Evolutionary conservation across 2,329 filamentous ascomycete species (phyloP).

Genomic region (Penicillium sclerotigenum): DNA sequence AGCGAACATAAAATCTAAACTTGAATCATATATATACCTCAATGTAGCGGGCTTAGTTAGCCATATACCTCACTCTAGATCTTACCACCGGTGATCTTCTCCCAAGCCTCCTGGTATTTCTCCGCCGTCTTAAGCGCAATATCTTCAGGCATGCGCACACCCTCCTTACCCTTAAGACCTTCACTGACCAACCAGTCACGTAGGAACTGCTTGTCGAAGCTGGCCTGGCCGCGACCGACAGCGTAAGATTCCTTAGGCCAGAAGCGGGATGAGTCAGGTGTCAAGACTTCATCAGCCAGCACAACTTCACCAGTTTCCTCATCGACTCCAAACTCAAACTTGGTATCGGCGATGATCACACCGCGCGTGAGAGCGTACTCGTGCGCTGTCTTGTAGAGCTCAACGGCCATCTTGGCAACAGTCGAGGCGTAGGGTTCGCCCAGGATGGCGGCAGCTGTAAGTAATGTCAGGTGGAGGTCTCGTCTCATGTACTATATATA

Average conservation of each 20-base stretch:
- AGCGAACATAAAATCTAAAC: slow-evolving; percentile 1
- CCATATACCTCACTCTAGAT: slow-evolving; percentile 6
- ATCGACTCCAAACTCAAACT: slow-evolving; percentile 73
- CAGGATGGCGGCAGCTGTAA: slow-evolving; percentile 56
- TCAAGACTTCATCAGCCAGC: slow-evolving; percentile 80
- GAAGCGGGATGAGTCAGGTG: slow-evolving; percentile 80
- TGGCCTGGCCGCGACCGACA: slow-evolving; percentile 70
- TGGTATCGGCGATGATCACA: slow-evolving; percentile 75
- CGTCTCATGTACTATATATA: background rate
- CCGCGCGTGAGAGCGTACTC: slow-evolving; percentile 53
- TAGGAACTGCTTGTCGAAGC: slow-evolving; percentile 84
- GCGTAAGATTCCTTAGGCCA: slow-evolving; percentile 74
- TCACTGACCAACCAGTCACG: slow-evolving; percentile 75
- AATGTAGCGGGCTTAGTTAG: background rate
- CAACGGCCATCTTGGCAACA: slow-evolving; percentile 63
- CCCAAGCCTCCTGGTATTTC: slow-evolving; percentile 74
- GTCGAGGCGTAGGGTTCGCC: slow-evolving; percentile 62
- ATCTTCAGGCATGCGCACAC: slow-evolving; percentile 69
- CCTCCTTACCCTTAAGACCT: slow-evolving; percentile 71
- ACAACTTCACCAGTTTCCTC: slow-evolving; percentile 64
- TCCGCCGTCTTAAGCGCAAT: slow-evolving; percentile 65
- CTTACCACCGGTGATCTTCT: slow-evolving; percentile 61
- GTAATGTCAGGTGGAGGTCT: slow-evolving; percentile 6
- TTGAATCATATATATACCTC: background rate
- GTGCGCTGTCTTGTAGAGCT: slow-evolving; percentile 58